These are phyloP conservation scores for Trifolium subterraneum DNA, from an alignment of 306 rosid species.

Conservation along the genomic window DNA sequence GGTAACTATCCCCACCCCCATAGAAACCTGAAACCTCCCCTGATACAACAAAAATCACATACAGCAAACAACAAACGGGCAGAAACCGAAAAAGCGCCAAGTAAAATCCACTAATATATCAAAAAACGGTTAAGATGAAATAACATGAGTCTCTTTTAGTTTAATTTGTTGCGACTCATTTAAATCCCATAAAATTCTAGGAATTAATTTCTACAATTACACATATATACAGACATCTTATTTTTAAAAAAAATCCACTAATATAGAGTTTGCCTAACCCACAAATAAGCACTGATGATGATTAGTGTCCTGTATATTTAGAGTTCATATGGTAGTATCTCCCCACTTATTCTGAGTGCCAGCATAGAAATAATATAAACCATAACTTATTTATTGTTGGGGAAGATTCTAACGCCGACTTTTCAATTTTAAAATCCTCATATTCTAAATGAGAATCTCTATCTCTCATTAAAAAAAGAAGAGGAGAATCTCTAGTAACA, in stretches of 20 bases:
- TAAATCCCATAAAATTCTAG: too few relatives aligned
- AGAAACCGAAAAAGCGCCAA: too few relatives aligned
- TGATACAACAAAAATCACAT: too few relatives aligned
- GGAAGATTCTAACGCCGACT: conserved; percentile 6
- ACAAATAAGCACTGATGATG: neutral
- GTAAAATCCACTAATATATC: too few relatives aligned
- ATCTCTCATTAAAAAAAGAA: neutral
- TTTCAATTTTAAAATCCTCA: conserved; percentile 6
- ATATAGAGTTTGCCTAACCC: conserved; percentile 40
- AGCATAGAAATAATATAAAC: conserved; percentile 4
- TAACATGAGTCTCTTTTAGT: too few relatives aligned
- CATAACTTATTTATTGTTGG: neutral
- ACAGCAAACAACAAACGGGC: too few relatives aligned
- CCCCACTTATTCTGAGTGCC: conserved; percentile 36
- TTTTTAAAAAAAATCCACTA: neutral
- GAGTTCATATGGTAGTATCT: conserved; percentile 21
- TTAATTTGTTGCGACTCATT: too few relatives aligned
- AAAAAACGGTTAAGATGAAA: too few relatives aligned
- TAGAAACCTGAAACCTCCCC: too few relatives aligned
- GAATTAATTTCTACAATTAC: too few relatives aligned
- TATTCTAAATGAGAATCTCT: conserved; percentile 25
- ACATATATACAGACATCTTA: too few relatives aligned
- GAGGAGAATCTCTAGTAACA: neutral
- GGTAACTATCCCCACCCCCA: too few relatives aligned
- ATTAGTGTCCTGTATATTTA: neutral